phyloP scores from a whole-genome alignment of 2,329 filamentous ascomycete species.

The Lecanicillium sp. region DNA sequence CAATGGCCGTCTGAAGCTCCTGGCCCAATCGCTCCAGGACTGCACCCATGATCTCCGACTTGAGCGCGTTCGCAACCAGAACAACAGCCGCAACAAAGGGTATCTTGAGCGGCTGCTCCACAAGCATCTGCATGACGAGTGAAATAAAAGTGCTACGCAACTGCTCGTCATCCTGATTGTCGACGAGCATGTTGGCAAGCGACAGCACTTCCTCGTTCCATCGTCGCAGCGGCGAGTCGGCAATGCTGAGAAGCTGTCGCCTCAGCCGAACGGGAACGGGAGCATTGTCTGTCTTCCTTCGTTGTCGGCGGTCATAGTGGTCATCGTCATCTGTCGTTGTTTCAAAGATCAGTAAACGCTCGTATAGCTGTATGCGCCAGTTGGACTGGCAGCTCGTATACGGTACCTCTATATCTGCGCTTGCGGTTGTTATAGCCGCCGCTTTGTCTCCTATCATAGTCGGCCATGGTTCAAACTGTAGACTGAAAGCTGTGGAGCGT shows the following conservation, averaged over 20 bases:
- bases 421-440: slow-evolving; percentile 59
- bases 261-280: slow-evolving; percentile 64
- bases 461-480: slow-evolving; percentile 33
- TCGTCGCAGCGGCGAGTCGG: slow-evolving; percentile 70
- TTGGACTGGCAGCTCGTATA: slow-evolving; percentile 3
- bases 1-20: slow-evolving; percentile 58
- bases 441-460: slow-evolving; percentile 47
- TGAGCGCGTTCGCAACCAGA: slow-evolving; percentile 69
- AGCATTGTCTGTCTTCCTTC: slow-evolving; percentile 62
- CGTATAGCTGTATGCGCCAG: background rate
- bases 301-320: slow-evolving; percentile 63
- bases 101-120: slow-evolving; percentile 96
- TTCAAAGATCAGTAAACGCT: slow-evolving; percentile 6
- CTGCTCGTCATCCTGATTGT: slow-evolving; percentile 80
- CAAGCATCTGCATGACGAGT: slow-evolving; percentile 64
- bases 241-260: slow-evolving; percentile 70
- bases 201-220: slow-evolving; percentile 70
- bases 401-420: slow-evolving; percentile 68
- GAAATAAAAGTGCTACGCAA: slow-evolving; percentile 65
- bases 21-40: slow-evolving; percentile 56
- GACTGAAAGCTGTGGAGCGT: slow-evolving; percentile 3
- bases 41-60: slow-evolving; percentile 64
- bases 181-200: slow-evolving; percentile 68
- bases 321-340: slow-evolving; percentile 51
- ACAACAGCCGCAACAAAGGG: slow-evolving; percentile 84